Percentiles rank a stretch among this genome's conserved stretches.
Conservation (phyloP, 768 basidiomycete species). For the Suillus decipiens region DNA sequence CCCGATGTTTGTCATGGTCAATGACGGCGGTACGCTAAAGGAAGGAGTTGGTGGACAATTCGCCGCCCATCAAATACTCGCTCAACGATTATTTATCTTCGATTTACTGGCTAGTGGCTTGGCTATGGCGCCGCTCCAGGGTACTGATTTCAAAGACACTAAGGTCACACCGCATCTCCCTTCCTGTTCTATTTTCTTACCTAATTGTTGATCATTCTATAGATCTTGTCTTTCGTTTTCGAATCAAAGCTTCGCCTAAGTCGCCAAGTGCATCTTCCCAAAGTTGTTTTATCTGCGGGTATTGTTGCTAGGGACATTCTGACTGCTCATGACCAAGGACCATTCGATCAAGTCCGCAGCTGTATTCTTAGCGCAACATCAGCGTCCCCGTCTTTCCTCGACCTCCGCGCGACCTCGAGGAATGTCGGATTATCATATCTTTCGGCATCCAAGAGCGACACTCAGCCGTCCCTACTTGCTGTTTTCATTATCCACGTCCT, state of each 20-base stretch:
- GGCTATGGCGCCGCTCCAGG: slow-evolving; percentile 52
- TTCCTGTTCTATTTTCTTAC: neutral
- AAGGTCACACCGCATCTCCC: slow-evolving; percentile 44
- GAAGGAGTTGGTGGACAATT: slow-evolving; percentile 14
- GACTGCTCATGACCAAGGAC: slow-evolving; percentile 2
- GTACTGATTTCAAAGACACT: slow-evolving; percentile 60
- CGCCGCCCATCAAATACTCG: slow-evolving; percentile 36
- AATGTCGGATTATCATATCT: neutral
- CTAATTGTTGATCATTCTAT: neutral
- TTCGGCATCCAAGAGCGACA: neutral
- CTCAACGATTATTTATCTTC: slow-evolving; percentile 52
- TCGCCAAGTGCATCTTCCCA: slow-evolving; percentile 18
- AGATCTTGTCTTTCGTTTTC: slow-evolving; percentile 66
- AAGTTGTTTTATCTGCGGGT: slow-evolving; percentile 12
- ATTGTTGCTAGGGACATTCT: slow-evolving; percentile 21
- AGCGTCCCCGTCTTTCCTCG: neutral
- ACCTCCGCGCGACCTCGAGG: neutral
- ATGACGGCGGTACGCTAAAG: slow-evolving; percentile 47
- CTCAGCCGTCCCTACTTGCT: slow-evolving; percentile 30
- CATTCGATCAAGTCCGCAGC: neutral
- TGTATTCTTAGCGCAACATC: neutral
- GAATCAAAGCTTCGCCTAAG: slow-evolving; percentile 36
- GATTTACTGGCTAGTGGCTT: slow-evolving; percentile 50
- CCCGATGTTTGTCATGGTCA: slow-evolving; percentile 69
- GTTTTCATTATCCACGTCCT: slow-evolving; percentile 42